A percentile compares a stretch with the other conserved stretches of the same genome.
Conservation (phyloP, 1,139 yeast species). For the Schwanniomyces etchellsii region DNA sequence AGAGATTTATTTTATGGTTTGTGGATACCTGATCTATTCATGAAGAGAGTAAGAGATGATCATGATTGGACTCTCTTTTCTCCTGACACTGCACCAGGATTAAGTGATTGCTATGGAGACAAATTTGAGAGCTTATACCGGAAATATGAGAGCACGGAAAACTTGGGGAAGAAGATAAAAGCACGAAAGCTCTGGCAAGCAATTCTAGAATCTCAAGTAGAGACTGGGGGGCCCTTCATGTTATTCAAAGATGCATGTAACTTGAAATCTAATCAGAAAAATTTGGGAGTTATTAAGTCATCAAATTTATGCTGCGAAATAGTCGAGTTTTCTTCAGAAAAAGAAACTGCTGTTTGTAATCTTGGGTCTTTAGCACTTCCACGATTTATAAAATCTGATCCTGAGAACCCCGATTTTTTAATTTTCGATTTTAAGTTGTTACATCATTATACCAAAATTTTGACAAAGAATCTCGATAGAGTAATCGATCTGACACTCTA, state of each 20-base stretch:
- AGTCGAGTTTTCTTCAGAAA: conserved; percentile 82
- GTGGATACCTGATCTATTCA: conserved; percentile 87
- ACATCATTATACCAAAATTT: conserved; percentile 68
- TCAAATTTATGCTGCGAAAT: conserved; percentile 89
- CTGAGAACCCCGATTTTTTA: conserved; percentile 17
- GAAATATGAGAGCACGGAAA: conserved; percentile 65
- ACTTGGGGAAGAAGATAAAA: conserved; percentile 65
- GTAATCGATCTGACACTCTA: conserved; percentile 76
- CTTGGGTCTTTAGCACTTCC: conserved; percentile 80
- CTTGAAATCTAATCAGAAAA: conserved; percentile 77
- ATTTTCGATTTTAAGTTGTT: conserved; percentile 65
- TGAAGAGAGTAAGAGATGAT: conserved; percentile 79
- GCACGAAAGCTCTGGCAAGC: conserved; percentile 90
- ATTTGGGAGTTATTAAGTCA: conserved; percentile 80
- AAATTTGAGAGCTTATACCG: conserved; percentile 71
- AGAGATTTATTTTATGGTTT: conserved; percentile 87
- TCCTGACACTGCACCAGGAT: conserved; percentile 85
- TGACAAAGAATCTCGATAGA: conserved; percentile 67
- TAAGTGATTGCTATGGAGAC: conserved; percentile 74
- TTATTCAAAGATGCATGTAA: conserved; percentile 87
- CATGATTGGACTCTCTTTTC: conserved; percentile 83
- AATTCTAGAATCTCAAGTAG: conserved; percentile 83
- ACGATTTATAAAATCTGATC: conserved; percentile 31
- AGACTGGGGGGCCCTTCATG: conserved; percentile 92
- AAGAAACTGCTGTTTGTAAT: conserved; percentile 89